Conservation (phyloP, 768 basidiomycete genomes). For the Pleurotus platypus region DNA sequence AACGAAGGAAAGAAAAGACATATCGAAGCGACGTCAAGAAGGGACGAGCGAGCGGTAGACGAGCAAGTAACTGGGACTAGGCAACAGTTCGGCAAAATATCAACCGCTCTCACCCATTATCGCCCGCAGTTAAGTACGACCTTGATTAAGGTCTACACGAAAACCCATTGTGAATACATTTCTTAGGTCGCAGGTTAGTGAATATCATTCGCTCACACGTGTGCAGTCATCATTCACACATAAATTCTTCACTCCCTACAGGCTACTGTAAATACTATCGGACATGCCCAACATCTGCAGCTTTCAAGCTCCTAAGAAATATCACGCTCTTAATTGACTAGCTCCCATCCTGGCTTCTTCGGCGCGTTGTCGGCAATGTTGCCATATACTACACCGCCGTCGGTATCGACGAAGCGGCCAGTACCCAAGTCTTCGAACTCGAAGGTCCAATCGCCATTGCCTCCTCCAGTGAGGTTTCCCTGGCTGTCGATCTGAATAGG, state of each 20-base stretch:
- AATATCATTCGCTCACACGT: no score
- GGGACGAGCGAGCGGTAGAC: slow-evolving; percentile 17
- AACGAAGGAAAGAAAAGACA: slow-evolving; percentile 48
- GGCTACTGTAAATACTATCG: no score
- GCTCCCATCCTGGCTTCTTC: neutral
- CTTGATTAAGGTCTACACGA: no score
- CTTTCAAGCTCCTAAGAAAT: no score
- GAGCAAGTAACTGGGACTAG: neutral
- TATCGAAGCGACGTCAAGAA: slow-evolving; percentile 50
- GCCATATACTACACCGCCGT: neutral
- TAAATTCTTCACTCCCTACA: no score
- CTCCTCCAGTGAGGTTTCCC: neutral
- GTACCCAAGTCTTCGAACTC: neutral
- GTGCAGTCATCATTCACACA: no score
- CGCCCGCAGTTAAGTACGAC: no score
- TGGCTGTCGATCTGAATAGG: neutral
- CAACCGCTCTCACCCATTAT: no score
- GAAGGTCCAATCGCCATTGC: neutral
- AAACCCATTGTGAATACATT: no score
- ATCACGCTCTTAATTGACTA: neutral
- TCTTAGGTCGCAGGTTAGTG: no score
- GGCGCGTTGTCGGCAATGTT: neutral
- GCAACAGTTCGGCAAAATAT: no score
- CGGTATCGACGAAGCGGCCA: neutral
- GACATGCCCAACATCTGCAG: no score